Evolutionary conservation across 352 stramenopile genomes (phyloP), one percentile per base, ranked within the genome.

Genomic region (Phytophthora constricta): DNA sequence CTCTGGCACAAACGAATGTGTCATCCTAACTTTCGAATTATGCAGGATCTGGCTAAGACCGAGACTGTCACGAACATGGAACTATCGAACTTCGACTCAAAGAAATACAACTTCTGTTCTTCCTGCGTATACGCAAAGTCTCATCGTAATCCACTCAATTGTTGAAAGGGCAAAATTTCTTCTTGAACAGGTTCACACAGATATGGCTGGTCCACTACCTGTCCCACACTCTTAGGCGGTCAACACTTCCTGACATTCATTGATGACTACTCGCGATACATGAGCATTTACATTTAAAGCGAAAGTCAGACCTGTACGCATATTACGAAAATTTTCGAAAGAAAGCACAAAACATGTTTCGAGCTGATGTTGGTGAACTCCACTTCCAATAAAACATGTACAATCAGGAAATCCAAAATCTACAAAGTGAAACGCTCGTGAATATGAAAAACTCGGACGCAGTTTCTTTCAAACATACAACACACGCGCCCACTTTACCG

Each of bases 381-480:
- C 3, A 62, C 16, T 69, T 52, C 19, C 45, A 27, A 14, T 42
- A 55, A 4, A 58, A 63, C 17, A 26, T 26, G 2, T 23, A 65
- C 20, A 34, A 68, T 17, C 43, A 53, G 1, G 52, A 72, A 33
- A 52, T 72, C 9, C 37, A 60, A 46, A 23, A 57, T 1, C 23
- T 72, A 5, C 65, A 72, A 58, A 58, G 42, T 25, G 65, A 72
- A 72, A 72, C 41, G 65, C 65, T 10, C 33, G 34, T 20, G 45
- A 68, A 51, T 68, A 65, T n/a, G 65, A 68, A 23, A 68, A 73
- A 27, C 47, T 73, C 16, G 58, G 58, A n/a, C 31, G 52, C 16
- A 56, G 58, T 11, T 61, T 74, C 31, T 54, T 55, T 20, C 11
- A 56, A 73, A 73, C n/a, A 41, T 62, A 69, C 27, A 60, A 60